phyloP scores from a whole-genome alignment of 805 yeast species.

The Barnettozyma sucrosica region DNA sequence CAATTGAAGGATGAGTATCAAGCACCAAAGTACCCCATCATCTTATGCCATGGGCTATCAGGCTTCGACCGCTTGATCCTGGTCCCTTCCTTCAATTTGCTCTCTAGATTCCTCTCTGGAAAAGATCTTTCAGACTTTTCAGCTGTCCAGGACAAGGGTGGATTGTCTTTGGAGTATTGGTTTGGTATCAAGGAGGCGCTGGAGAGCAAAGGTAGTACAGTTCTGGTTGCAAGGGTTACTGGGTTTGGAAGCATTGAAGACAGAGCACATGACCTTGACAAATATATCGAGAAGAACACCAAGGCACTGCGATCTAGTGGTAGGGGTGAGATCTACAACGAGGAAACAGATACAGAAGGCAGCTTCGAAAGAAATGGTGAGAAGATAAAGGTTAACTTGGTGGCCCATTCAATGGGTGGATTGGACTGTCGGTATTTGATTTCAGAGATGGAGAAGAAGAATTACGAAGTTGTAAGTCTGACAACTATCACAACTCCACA shows the following conservation, averaged over 20 bases:
- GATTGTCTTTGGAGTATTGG: slow-evolving; percentile 67
- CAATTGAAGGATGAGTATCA: slow-evolving; percentile 35
- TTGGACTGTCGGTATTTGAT: slow-evolving; percentile 76
- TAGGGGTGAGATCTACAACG: slow-evolving; percentile 23
- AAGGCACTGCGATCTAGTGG: slow-evolving; percentile 18
- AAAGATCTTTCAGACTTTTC: slow-evolving; percentile 7
- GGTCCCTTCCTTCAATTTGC: slow-evolving; percentile 35
- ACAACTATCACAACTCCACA: slow-evolving; percentile 91
- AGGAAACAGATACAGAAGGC: slow-evolving; percentile 4
- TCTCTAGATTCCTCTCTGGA: slow-evolving; percentile 20
- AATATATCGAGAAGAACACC: slow-evolving; percentile 35
- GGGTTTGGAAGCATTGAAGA: slow-evolving; percentile 72
- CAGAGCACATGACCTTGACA: slow-evolving; percentile 55
- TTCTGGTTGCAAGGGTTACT: slow-evolving; percentile 72
- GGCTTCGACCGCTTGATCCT: slow-evolving; percentile 63
- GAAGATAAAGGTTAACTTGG: slow-evolving; percentile 55
- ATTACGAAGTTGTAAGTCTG: slow-evolving; percentile 60
- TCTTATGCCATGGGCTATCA: slow-evolving; percentile 80
- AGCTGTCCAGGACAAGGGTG: slow-evolving; percentile 27
- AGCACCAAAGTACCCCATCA: slow-evolving; percentile 67
- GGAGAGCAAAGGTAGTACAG: slow-evolving; percentile 56
- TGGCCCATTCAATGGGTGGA: slow-evolving; percentile 96
- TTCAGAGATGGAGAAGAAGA: slow-evolving; percentile 38
- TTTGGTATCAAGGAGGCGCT: slow-evolving; percentile 65
- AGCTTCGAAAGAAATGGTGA: slow-evolving; percentile 20